Evolutionary conservation across 2,329 filamentous ascomycete species (phyloP).

Genomic region (Paraphaeosphaeria minitans): DNA sequence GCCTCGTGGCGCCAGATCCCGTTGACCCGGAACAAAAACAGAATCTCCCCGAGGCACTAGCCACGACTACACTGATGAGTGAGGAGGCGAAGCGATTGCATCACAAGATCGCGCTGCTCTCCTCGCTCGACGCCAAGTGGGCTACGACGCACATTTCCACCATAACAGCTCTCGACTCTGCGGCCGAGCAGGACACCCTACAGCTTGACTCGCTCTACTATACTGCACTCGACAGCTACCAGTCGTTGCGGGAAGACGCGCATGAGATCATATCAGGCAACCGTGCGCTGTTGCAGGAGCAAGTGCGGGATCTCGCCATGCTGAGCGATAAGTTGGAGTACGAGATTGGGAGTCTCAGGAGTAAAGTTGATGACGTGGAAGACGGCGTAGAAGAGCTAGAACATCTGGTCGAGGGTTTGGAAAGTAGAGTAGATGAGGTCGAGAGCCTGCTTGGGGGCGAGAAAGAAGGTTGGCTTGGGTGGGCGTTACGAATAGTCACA

Average conservation of each 20-base stretch:
- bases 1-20: slow-evolving; percentile 25
- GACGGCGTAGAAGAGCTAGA: slow-evolving; percentile 81
- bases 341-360: slow-evolving; percentile 79
- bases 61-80: slow-evolving; percentile 48
- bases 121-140: slow-evolving; percentile 64
- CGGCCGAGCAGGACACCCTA: slow-evolving; percentile 63
- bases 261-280: slow-evolving; percentile 73
- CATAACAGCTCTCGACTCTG: slow-evolving; percentile 65
- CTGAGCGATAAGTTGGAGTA: slow-evolving; percentile 88
- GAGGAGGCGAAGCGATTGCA: slow-evolving; percentile 70
- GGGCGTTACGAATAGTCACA: slow-evolving; percentile 34
- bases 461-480: slow-evolving; percentile 43
- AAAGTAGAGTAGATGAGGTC: slow-evolving; percentile 54
- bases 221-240: slow-evolving; percentile 72
- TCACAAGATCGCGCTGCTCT: slow-evolving; percentile 61
- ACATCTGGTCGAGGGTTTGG: slow-evolving; percentile 60
- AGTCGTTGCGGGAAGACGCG: slow-evolving; percentile 68
- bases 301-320: slow-evolving; percentile 77
- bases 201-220: slow-evolving; percentile 73
- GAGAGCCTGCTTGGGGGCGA: slow-evolving; percentile 60
- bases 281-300: slow-evolving; percentile 69
- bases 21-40: slow-evolving; percentile 35
- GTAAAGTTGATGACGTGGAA: slow-evolving; percentile 85
- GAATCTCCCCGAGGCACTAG: slow-evolving; percentile 39
- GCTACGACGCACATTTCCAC: slow-evolving; percentile 61